phyloP scores from a whole-genome alignment of 495 filamentous ascomycete genomes.

The Aspergillus bridgeri region DNA sequence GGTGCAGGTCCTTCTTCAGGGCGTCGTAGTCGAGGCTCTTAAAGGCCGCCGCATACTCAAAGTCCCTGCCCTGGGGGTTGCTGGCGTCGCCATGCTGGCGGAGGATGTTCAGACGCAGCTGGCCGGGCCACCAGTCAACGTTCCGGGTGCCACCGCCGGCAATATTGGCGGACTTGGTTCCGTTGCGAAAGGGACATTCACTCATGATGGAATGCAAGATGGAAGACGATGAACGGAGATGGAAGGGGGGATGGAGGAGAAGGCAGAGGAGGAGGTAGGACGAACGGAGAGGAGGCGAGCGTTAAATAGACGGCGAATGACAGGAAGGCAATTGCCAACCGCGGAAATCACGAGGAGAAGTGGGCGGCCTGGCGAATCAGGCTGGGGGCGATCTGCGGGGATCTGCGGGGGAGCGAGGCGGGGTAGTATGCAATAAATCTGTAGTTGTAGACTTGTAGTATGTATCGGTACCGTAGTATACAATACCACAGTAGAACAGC shows the following conservation, averaged over 20 bases:
- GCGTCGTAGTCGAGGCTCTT: constrained; percentile 66
- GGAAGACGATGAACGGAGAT: too few species aligned
- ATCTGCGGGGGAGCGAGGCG: background rate
- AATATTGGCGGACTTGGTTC: constrained; percentile 43
- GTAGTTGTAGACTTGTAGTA: too few species aligned
- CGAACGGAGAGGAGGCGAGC: background rate
- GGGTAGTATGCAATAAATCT: background rate
- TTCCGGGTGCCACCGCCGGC: constrained; percentile 61
- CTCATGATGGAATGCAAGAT: constrained; percentile 14
- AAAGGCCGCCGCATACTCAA: constrained; percentile 67
- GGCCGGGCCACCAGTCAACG: constrained; percentile 66
- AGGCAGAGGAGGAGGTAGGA: too few species aligned
- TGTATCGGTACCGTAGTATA: too few species aligned
- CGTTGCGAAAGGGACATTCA: constrained; percentile 44
- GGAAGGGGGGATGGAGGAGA: background rate
- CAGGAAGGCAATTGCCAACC: background rate
- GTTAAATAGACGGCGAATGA: background rate
- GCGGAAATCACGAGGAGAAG: background rate
- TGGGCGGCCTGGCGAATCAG: background rate
- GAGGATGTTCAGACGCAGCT: constrained; percentile 63
- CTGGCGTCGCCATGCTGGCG: constrained; percentile 62
- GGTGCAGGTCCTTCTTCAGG: constrained; percentile 64
- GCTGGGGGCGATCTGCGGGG: too few species aligned
- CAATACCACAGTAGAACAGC: too few species aligned
- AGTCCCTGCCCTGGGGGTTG: constrained; percentile 57